Percentiles rank a stretch among this genome's conserved stretches.
Evolutionary conservation across 148 eudicot species (phyloP).

Genomic region (Spergularia bocconei): DNA sequence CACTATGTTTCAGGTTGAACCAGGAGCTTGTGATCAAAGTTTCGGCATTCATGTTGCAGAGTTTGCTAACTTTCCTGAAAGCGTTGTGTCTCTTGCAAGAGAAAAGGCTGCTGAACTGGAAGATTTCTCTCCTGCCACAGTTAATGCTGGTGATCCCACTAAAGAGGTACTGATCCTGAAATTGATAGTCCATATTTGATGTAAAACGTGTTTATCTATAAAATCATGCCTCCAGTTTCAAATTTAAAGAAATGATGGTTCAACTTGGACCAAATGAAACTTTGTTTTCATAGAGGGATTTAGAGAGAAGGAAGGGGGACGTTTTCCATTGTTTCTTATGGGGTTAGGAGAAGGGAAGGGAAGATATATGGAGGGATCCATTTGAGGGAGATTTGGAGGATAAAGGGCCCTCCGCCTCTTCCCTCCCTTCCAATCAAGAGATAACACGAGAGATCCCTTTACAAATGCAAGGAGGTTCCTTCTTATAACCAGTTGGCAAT

Average conservation of each 20-base stretch:
- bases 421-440: too few species aligned
- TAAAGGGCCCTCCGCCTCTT: too few species aligned
- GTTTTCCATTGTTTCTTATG: too few species aligned
- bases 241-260: background rate
- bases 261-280: background rate
- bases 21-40: slow-evolving; percentile 99
- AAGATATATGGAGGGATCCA: too few species aligned
- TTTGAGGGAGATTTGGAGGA: too few species aligned
- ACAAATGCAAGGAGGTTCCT: too few species aligned
- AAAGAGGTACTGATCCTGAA: slow-evolving; percentile 46
- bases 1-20: slow-evolving; percentile 65
- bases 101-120: slow-evolving; percentile 98
- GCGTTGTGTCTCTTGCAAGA: slow-evolving; percentile 85
- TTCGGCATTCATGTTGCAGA: slow-evolving; percentile 99
- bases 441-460: too few species aligned
- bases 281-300: too few species aligned
- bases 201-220: background rate
- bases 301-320: too few species aligned
- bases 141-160: slow-evolving; percentile 39
- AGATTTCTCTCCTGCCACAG: slow-evolving; percentile 72
- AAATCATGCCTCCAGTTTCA: background rate
- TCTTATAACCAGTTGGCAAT: too few species aligned
- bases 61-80: slow-evolving; percentile 91
- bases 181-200: background rate
- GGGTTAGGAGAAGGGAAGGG: too few species aligned